phyloP scores from a whole-genome alignment of 176 grass and related monocot species.

The Oryza rufipogon region DNA sequence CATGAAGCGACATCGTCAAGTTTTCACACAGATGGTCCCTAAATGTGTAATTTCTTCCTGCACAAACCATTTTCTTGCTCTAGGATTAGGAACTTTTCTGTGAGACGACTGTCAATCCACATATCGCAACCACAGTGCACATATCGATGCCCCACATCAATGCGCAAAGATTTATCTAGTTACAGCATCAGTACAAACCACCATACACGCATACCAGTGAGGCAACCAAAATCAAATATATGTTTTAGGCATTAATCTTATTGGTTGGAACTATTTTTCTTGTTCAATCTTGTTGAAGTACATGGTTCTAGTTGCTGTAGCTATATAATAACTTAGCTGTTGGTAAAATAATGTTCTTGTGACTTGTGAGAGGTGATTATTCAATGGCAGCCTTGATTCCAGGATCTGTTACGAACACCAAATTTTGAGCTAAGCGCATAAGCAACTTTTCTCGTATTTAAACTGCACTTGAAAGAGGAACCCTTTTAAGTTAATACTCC shows the following conservation, averaged over 20 bases:
- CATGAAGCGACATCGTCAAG: not conserved
- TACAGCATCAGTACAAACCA: not conserved
- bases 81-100: too few relatives aligned
- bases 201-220: not conserved
- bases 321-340: not conserved
- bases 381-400: slow-evolving; percentile 6
- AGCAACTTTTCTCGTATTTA: not conserved
- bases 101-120: not conserved
- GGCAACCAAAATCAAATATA: not conserved
- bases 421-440: not conserved
- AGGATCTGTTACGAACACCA: not conserved
- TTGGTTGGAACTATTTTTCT: not conserved
- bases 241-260: not conserved
- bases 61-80: too few relatives aligned
- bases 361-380: not conserved
- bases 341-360: not conserved
- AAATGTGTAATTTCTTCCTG: not conserved
- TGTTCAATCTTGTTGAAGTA: not conserved
- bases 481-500: not conserved
- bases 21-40: not conserved
- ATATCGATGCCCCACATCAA: too few relatives aligned
- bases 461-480: not conserved
- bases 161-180: not conserved
- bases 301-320: not conserved
- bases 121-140: too few relatives aligned